phyloP scores from a whole-genome alignment of 495 filamentous ascomycete genomes.

The Penicillium cosmopolitanum region DNA sequence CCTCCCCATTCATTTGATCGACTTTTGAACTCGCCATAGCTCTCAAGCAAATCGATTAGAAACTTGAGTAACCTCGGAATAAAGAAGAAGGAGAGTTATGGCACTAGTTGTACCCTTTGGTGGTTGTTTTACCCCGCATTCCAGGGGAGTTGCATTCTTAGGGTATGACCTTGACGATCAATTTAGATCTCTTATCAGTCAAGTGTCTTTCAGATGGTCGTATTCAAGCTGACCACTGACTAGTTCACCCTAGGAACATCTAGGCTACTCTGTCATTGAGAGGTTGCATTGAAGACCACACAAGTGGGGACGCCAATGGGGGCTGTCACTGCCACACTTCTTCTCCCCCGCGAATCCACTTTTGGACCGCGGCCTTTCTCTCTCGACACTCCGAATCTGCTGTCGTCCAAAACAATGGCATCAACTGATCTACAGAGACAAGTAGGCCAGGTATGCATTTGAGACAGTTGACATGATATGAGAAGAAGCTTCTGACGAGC shows the following conservation, averaged over 20 bases:
- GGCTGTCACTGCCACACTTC: background rate
- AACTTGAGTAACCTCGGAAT: slow-evolving; percentile 5
- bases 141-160: background rate
- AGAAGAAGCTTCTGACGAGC: background rate
- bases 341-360: background rate
- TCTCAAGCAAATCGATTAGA: background rate
- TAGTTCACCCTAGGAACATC: background rate
- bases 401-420: slow-evolving; percentile 19
- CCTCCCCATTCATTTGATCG: background rate
- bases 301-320: slow-evolving; percentile 1
- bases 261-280: background rate
- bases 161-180: slow-evolving; percentile 1
- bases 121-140: slow-evolving; percentile 23
- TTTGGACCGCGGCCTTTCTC: background rate
- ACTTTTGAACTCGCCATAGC: slow-evolving; percentile 7
- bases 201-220: background rate
- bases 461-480: background rate
- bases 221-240: background rate
- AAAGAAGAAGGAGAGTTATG: slow-evolving; percentile 5
- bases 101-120: background rate
- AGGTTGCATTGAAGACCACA: background rate
- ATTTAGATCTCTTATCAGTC: background rate
- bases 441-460: slow-evolving; percentile 37
- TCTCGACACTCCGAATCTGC: background rate
- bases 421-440: slow-evolving; percentile 34